Evolutionary conservation across 345 rosid genomes (phyloP).

Genomic region (Murraya paniculata): DNA sequence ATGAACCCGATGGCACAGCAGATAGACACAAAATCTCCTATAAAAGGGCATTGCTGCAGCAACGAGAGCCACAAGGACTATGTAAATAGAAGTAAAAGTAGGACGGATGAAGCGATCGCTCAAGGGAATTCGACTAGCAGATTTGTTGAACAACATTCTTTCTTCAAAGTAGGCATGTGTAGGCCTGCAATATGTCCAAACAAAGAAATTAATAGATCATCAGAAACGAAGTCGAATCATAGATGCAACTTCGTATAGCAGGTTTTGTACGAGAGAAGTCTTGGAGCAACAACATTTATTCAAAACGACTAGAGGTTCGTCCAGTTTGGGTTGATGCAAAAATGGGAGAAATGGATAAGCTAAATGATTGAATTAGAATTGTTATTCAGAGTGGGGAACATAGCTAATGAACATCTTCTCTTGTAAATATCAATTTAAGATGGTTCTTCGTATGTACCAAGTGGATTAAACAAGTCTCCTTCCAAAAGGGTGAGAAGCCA

Average conservation of each 20-base stretch:
- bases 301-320: neutral
- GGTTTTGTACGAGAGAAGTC: neutral
- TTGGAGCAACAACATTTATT: neutral
- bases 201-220: neutral
- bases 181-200: conserved; percentile 58
- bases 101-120: conserved; percentile 29
- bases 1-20: conserved; percentile 59
- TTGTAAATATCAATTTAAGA: neutral
- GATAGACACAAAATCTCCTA: conserved; percentile 51
- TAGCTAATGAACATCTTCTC: neutral
- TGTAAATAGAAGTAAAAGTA: conserved; percentile 35
- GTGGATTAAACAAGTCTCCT: neutral
- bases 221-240: too few species aligned
- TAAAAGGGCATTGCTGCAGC: conserved; percentile 52
- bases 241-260: too few species aligned
- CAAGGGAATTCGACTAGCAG: neutral
- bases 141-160: conserved; percentile 8
- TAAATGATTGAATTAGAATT: neutral
- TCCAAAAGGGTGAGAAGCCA: neutral
- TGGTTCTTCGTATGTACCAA: neutral
- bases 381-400: neutral
- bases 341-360: neutral
- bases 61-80: conserved; percentile 29
- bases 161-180: conserved; percentile 48
- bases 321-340: neutral